Conservation (phyloP, 1,139 yeast species). For the Pichia sp. region DNA sequence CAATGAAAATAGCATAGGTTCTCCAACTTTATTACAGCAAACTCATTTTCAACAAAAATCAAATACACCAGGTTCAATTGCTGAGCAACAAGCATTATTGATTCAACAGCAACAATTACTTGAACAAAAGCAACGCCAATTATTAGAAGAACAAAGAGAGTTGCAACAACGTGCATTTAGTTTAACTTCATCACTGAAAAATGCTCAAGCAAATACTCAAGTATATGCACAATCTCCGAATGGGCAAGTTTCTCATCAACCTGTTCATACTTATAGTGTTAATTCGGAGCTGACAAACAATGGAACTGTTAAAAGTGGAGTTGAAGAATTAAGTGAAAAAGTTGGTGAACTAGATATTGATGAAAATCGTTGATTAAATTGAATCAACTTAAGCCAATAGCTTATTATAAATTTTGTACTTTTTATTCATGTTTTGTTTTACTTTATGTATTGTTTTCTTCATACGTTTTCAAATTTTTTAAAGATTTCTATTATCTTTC, state of each 20-base stretch:
- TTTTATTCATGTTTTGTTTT: neutral
- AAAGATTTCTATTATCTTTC: too few relatives aligned
- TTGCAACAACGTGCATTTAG: conserved; percentile 17
- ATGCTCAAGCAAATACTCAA: conserved; percentile 1
- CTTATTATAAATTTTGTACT: neutral
- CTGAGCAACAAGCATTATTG: conserved; percentile 14
- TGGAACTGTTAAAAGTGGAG: neutral
- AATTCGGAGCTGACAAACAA: conserved; percentile 3
- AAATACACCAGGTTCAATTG: conserved; percentile 3
- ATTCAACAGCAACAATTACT: conserved; percentile 16
- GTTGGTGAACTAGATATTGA: conserved; percentile 21
- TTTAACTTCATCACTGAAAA: conserved; percentile 15
- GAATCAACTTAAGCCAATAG: too few relatives aligned
- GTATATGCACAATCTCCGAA: neutral
- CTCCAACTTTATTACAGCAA: conserved; percentile 3
- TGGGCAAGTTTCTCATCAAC: neutral
- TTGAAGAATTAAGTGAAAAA: conserved; percentile 17
- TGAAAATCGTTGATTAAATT: conserved; percentile 1
- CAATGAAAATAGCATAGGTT: neutral
- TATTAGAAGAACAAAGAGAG: conserved; percentile 16
- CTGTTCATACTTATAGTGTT: conserved; percentile 7
- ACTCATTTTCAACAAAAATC: neutral
- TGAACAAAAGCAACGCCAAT: conserved; percentile 17
- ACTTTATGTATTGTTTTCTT: too few relatives aligned
- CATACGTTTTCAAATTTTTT: too few relatives aligned